Evolutionary conservation across 805 yeast genomes (phyloP).

Genomic region (Pichia occidentalis): DNA sequence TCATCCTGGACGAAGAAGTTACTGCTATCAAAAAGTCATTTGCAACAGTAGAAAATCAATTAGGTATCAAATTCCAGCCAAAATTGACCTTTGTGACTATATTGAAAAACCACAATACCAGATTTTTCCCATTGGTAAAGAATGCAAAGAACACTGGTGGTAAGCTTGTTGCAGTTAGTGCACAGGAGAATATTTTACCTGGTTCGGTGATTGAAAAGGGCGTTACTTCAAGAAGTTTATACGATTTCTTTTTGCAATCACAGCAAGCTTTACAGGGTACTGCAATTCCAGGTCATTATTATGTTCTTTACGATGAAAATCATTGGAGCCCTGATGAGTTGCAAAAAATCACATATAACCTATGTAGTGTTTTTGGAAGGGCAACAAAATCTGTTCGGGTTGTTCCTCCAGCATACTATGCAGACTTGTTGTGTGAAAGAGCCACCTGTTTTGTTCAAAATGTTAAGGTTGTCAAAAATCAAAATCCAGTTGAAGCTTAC

Average conservation of each 20-base stretch:
- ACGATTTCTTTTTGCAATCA: constrained; percentile 28
- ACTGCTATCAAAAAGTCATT: constrained; percentile 22
- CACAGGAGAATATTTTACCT: constrained; percentile 23
- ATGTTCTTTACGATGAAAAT: constrained; percentile 28
- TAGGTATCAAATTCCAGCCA: constrained; percentile 21
- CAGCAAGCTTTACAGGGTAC: constrained; percentile 32
- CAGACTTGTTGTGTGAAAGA: constrained; percentile 28
- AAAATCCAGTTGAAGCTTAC: constrained; percentile 16
- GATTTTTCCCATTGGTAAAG: constrained; percentile 27
- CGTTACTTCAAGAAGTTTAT: constrained; percentile 26
- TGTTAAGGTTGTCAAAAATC: constrained; percentile 7
- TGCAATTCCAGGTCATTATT: constrained; percentile 30
- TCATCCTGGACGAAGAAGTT: constrained; percentile 26
- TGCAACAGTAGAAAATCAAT: constrained; percentile 13
- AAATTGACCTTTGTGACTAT: constrained; percentile 25
- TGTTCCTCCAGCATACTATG: constrained; percentile 30
- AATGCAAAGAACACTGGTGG: constrained; percentile 21
- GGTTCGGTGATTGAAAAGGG: constrained; percentile 30
- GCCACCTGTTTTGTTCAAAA: constrained; percentile 22
- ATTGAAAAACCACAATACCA: constrained; percentile 23
- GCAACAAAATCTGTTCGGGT: constrained; percentile 30
- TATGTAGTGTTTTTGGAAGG: constrained; percentile 27
- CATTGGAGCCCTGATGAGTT: constrained; percentile 24
- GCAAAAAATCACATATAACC: constrained; percentile 25
- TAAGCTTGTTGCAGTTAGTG: constrained; percentile 18